Evolutionary conservation across 2,329 filamentous ascomycete species (phyloP).

Genomic region (Paraphoma sp.): DNA sequence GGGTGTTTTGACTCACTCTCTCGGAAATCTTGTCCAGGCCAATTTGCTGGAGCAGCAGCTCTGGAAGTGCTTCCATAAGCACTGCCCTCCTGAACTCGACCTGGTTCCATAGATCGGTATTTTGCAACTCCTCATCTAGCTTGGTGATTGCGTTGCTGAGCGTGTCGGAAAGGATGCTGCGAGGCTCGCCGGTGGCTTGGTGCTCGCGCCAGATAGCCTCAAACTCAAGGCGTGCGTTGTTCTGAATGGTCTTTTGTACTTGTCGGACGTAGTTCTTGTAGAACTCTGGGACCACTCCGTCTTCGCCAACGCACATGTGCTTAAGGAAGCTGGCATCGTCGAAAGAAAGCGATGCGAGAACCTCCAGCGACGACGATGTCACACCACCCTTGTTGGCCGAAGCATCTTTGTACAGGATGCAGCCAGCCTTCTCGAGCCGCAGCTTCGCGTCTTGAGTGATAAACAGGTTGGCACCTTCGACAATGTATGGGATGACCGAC

Average conservation of each 20-base stretch:
- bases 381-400: conserved; percentile 99
- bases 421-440: conserved; percentile 92
- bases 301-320: conserved; percentile 88
- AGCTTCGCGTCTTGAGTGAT: conserved; percentile 98
- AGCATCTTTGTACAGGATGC: conserved; percentile 95
- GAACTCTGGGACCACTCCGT: conserved; percentile 83
- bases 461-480: conserved; percentile 97
- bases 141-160: conserved; percentile 93
- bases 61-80: conserved; percentile 83
- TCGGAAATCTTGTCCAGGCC: conserved; percentile 86
- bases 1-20: conserved; percentile 62
- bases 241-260: conserved; percentile 88
- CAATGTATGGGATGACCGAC: conserved; percentile 86
- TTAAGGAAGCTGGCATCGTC: conserved; percentile 86
- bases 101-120: conserved; percentile 90
- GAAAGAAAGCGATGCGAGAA: conserved; percentile 92
- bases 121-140: conserved; percentile 93
- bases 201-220: conserved; percentile 98
- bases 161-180: conserved; percentile 89
- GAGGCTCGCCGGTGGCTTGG: conserved; percentile 76
- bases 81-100: conserved; percentile 78
- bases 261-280: conserved; percentile 92
- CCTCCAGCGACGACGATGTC: conserved; percentile 94
- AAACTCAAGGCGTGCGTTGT: conserved; percentile 92
- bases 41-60: conserved; percentile 84